phyloP scores from a whole-genome alignment of 345 rosid species.

The Corchorus capsularis region DNA sequence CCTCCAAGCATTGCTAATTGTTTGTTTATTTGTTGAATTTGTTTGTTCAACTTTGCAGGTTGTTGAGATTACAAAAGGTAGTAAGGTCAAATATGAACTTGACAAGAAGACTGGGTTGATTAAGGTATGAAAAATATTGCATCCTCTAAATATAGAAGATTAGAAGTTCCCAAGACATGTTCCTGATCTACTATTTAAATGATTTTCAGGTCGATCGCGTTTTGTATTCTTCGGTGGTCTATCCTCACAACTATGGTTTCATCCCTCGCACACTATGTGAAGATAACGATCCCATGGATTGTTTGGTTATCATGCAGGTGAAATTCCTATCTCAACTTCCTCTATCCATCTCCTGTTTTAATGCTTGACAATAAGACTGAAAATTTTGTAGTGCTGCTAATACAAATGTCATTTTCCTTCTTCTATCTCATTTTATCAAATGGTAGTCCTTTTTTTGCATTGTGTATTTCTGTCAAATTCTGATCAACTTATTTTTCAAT shows the following conservation, averaged over 20 bases:
- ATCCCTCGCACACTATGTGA: constrained; percentile 91
- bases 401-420: neutral
- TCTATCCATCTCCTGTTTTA: neutral
- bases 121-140: constrained; percentile 49
- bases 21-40: constrained; percentile 6
- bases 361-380: neutral
- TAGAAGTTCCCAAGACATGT: neutral
- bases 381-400: neutral
- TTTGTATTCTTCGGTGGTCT: constrained; percentile 92
- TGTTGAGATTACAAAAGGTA: constrained; percentile 95
- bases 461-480: neutral
- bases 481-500: neutral
- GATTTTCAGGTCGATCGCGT: constrained; percentile 73
- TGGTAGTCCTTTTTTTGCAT: neutral
- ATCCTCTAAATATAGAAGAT: neutral
- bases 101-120: constrained; percentile 96
- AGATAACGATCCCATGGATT: constrained; percentile 97
- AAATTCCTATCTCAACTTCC: constrained; percentile 14
- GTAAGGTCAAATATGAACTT: constrained; percentile 96
- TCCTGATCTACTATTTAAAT: neutral
- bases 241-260: constrained; percentile 99
- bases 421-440: neutral
- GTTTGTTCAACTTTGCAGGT: constrained; percentile 45
- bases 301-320: constrained; percentile 94
- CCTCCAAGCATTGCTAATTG: neutral